phyloP scores from a whole-genome alignment of 441 rosid genomes.

The Rhodomyrtus psidioides region DNA sequence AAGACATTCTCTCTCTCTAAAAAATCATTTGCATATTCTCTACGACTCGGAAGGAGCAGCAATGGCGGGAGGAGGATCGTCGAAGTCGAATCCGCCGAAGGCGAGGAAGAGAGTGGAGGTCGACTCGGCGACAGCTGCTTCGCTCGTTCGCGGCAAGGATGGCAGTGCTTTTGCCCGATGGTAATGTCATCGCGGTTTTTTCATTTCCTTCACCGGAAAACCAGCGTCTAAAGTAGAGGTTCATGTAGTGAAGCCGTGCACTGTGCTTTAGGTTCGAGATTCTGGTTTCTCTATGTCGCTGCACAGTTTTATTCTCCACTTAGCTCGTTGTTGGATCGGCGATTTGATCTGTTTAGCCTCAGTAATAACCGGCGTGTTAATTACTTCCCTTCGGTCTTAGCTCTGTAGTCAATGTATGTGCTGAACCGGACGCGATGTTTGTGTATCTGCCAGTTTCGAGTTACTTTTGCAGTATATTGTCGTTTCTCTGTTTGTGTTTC shows the following conservation, averaged over 20 bases:
- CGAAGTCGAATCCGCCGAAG: conserved; percentile 38
- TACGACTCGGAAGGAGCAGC: background rate
- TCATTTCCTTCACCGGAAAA: background rate
- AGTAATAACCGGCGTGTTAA: background rate
- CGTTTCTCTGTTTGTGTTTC: background rate
- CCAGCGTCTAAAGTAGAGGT: background rate
- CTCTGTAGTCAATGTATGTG: background rate
- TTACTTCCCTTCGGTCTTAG: background rate
- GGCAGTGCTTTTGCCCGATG: conserved; percentile 85
- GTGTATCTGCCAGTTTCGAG: background rate
- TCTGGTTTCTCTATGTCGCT: background rate
- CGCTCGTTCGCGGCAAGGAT: conserved; percentile 57
- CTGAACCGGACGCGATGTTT: background rate
- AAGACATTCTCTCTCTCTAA: background rate
- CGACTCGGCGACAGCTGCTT: conserved; percentile 15
- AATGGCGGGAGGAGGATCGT: conserved; percentile 39
- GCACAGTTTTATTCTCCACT: background rate
- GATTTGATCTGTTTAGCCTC: background rate
- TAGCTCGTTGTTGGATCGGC: background rate
- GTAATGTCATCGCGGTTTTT: conserved; percentile 16
- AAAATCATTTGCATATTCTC: background rate
- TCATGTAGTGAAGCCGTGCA: background rate
- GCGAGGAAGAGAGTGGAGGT: conserved; percentile 81
- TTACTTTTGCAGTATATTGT: background rate
- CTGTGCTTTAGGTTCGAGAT: background rate